Conservation (phyloP, 768 basidiomycete species). For the Boletus vinaceobasis region DNA sequence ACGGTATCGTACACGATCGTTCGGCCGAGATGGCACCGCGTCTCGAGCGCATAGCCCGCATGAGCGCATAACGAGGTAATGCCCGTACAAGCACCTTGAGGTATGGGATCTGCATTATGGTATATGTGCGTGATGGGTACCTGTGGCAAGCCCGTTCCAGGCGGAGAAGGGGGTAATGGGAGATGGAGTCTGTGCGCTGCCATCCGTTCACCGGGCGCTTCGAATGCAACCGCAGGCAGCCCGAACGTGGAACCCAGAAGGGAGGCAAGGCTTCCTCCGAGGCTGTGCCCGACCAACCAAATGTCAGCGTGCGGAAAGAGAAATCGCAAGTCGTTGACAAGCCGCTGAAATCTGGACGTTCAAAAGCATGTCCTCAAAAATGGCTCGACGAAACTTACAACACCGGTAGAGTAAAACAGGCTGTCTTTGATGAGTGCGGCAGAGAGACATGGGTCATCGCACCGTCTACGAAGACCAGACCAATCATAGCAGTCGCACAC, state of each 20-base stretch:
- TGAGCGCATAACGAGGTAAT: constrained; percentile 50
- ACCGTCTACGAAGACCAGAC: constrained; percentile 55
- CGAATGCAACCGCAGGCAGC: constrained; percentile 60
- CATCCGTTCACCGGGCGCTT: constrained; percentile 62
- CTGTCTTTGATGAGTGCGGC: constrained; percentile 83
- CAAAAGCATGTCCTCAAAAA: constrained; percentile 2
- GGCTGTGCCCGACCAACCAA: constrained; percentile 61
- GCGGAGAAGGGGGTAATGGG: constrained; percentile 43
- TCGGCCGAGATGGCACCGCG: constrained; percentile 59
- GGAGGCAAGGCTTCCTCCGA: constrained; percentile 63
- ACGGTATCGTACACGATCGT: constrained; percentile 69
- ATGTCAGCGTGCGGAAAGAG: constrained; percentile 58
- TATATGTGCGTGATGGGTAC: constrained; percentile 49
- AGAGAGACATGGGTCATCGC: constrained; percentile 78
- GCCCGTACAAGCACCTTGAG: constrained; percentile 55
- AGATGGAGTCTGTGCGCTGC: constrained; percentile 61
- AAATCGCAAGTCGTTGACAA: constrained; percentile 54
- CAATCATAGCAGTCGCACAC: constrained; percentile 81
- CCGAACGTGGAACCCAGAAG: constrained; percentile 66
- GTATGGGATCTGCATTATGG: constrained; percentile 71
- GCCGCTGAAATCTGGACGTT: constrained; percentile 34
- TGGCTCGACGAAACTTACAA: constrained; percentile 46
- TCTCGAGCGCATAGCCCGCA: constrained; percentile 66
- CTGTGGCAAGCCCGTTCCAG: constrained; percentile 9
- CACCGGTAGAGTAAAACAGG: constrained; percentile 88